Percentiles rank a stretch among this genome's conserved stretches.
These are phyloP conservation scores for Fusarium hostae DNA, from an alignment of 2,329 filamentous ascomycete species.

Conservation along the genomic window DNA sequence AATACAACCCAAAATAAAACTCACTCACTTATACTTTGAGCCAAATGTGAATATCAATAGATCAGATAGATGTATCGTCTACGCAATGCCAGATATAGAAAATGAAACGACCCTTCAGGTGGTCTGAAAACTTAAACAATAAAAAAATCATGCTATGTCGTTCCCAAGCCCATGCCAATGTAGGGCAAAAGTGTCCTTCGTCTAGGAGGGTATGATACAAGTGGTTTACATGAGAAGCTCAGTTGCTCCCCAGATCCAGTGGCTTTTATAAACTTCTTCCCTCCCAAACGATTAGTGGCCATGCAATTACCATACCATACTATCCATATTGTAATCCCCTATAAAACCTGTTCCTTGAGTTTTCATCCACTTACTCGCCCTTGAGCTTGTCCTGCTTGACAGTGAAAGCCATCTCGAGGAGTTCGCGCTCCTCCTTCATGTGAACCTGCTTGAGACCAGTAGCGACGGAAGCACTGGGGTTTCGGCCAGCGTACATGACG, in stretches of 20 bases:
- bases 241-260: slow-evolving; percentile 40
- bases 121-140: slow-evolving; percentile 28
- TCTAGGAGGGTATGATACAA: slow-evolving; percentile 50
- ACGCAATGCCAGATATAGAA: not conserved
- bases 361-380: slow-evolving; percentile 62
- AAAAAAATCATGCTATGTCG: slow-evolving; percentile 39
- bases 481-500: slow-evolving; percentile 95
- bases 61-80: not conserved
- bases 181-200: slow-evolving; percentile 42
- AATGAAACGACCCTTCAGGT: not conserved
- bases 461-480: slow-evolving; percentile 92
- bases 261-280: slow-evolving; percentile 36
- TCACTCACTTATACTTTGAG: not conserved
- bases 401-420: slow-evolving; percentile 74
- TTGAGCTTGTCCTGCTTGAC: slow-evolving; percentile 77
- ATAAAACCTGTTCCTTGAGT: slow-evolving; percentile 3
- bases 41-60: not conserved
- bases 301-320: slow-evolving; percentile 29
- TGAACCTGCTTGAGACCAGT: slow-evolving; percentile 91
- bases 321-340: slow-evolving; percentile 21
- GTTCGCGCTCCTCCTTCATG: slow-evolving; percentile 89
- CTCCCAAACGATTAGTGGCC: slow-evolving; percentile 39
- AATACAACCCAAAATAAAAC: slow-evolving; percentile 4
- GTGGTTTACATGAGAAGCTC: slow-evolving; percentile 47
- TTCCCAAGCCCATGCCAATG: slow-evolving; percentile 41